Evolutionary conservation across 2,329 filamentous ascomycete species (phyloP), one percentile per base, ranked within the genome.

Genomic region (Fusarium sterilihyphosum): DNA sequence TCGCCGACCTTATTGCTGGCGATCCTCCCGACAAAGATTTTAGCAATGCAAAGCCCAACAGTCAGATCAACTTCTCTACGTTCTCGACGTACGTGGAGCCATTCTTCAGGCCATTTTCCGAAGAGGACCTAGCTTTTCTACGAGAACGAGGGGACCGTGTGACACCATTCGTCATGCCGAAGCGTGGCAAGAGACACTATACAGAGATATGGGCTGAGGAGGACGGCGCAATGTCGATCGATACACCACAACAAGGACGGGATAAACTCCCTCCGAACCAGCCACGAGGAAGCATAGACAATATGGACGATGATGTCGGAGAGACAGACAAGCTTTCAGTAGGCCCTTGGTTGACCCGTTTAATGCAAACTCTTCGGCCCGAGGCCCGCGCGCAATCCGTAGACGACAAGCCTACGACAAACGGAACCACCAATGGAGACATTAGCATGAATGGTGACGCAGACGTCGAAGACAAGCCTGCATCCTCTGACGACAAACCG

Each of bases 1-100:
- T 99, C 14, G 88, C 91, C 66, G 92, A 98, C 79, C 87, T 96
- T 75, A 97, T 97, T 73, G 93, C 96, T 17, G 96, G 96, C 54
- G 92, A 93, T 44, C 93, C 95, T 3, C 96, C 96, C 3, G 95
- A 98, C 82, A 95, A 94, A 81, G 96, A 99, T 84, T 98, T 98
- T 79, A 98, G 94, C 81, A 97, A 91, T 80, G 93, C 94, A 40
- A 99, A 98, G 81, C 95, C 96, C 10, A 92, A 92, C 26, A 97
- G 96, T 78, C 96, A 99, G 85, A 96, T 98, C 81, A 95, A 93
- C 81, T 96, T 96, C 74, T 93, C 91, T 65, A 98, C 96, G 4
- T 99, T 99, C 82, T 92, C 93, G n/a, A 92, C 93, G 11, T 98
- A 96, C 80, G 89, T 97, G 62, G 96, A 99, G 73, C 94, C 95